Percentiles rank a stretch among this genome's conserved stretches.
Conservation (phyloP, 2,329 filamentous ascomycete species). For the Nemania serpens region DNA sequence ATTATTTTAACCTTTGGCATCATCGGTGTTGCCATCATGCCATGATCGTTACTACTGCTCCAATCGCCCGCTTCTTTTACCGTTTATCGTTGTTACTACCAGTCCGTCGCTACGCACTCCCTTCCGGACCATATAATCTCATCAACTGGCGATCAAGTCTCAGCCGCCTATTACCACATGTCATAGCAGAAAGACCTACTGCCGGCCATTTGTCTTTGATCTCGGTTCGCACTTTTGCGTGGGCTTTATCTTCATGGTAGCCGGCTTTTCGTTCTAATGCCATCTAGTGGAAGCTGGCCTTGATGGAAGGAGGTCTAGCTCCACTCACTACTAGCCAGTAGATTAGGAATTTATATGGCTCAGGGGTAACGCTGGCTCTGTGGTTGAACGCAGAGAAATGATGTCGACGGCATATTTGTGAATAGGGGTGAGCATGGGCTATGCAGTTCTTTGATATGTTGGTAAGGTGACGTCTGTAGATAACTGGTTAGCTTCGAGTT, state of each 20-base stretch:
- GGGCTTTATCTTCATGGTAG: constrained; percentile 18
- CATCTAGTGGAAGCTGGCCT: constrained; percentile 19
- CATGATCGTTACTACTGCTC: background rate
- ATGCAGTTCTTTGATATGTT: no score
- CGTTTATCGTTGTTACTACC: background rate
- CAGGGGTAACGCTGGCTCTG: background rate
- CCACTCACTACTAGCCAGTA: constrained; percentile 28
- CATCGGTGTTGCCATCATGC: background rate
- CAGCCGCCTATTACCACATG: no score
- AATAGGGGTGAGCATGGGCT: background rate
- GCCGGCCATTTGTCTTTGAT: no score
- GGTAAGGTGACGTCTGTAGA: background rate
- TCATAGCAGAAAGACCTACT: no score
- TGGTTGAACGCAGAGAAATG: no score
- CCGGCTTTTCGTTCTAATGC: constrained; percentile 29
- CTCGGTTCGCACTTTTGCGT: no score
- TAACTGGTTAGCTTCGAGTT: background rate
- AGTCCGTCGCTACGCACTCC: background rate
- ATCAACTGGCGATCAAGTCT: no score
- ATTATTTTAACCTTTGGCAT: background rate
- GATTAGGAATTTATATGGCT: constrained; percentile 6
- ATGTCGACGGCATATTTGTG: background rate
- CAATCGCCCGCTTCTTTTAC: background rate
- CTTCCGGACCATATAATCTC: no score
- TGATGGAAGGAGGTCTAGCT: constrained; percentile 18